phyloP scores from a whole-genome alignment of 2,329 filamentous ascomycete genomes.

The Sporothrix phasma region DNA sequence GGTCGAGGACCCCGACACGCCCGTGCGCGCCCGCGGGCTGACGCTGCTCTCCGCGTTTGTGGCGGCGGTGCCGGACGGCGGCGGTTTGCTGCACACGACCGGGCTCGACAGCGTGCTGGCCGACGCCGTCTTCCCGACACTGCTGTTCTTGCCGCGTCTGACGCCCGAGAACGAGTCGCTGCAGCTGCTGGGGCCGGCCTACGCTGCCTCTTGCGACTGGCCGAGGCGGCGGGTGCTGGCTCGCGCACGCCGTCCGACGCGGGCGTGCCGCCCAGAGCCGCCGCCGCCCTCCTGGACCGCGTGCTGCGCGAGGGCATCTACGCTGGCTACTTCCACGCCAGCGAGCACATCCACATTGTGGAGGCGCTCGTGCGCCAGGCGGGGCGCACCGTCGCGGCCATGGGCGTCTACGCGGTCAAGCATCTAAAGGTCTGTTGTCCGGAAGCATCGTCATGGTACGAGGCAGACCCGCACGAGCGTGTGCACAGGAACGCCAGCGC shows the following conservation, averaged over 20 bases:
- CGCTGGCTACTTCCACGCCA: slow-evolving; percentile 46
- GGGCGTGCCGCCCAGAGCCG: slow-evolving; percentile 18
- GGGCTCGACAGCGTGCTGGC: slow-evolving; percentile 60
- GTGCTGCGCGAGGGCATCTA: slow-evolving; percentile 48
- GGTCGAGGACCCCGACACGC: slow-evolving; percentile 50
- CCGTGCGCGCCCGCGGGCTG: slow-evolving; percentile 47
- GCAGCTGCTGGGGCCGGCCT: slow-evolving; percentile 52
- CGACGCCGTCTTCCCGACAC: slow-evolving; percentile 57
- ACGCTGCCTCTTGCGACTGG: slow-evolving; percentile 55
- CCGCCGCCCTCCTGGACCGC: slow-evolving; percentile 37
- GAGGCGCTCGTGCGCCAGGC: slow-evolving; percentile 45
- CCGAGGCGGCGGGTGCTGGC: slow-evolving; percentile 22
- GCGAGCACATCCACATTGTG: slow-evolving; percentile 48
- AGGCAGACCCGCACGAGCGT: background rate
- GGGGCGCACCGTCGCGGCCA: slow-evolving; percentile 37
- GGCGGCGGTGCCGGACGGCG: slow-evolving; percentile 35
- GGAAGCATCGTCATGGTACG: too few relatives aligned
- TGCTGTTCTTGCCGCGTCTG: slow-evolving; percentile 67
- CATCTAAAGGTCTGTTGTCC: slow-evolving; percentile 54
- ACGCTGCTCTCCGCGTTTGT: slow-evolving; percentile 46
- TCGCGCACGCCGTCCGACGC: background rate
- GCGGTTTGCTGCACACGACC: slow-evolving; percentile 28
- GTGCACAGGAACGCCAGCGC: background rate
- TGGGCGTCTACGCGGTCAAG: slow-evolving; percentile 55
- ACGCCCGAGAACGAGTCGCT: slow-evolving; percentile 65